phyloP scores from a whole-genome alignment of 768 basidiomycete species.

The Suillus luteus region DNA sequence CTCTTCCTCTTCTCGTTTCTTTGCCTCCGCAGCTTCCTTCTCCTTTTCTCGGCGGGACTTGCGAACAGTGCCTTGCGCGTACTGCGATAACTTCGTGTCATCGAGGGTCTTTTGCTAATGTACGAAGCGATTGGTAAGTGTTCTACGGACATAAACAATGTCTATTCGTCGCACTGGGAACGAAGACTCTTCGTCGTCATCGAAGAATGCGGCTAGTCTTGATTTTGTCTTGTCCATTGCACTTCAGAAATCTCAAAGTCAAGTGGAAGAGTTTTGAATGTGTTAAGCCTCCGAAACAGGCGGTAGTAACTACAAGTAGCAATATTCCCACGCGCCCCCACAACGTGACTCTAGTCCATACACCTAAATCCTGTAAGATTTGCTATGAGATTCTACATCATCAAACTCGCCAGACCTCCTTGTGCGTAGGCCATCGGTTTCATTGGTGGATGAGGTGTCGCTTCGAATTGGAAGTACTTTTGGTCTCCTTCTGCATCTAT shows the following conservation, averaged over 20 bases:
- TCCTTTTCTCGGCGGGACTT: conserved; percentile 94
- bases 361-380: neutral
- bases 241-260: conserved; percentile 9
- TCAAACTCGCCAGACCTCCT: conserved; percentile 64
- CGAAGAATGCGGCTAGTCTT: conserved; percentile 78
- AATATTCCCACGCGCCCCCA: conserved; percentile 28
- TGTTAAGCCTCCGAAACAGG: conserved; percentile 9
- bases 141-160: conserved; percentile 53
- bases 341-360: neutral
- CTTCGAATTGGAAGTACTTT: conserved; percentile 81
- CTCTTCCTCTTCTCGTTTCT: conserved; percentile 82
- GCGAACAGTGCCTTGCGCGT: conserved; percentile 79
- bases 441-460: conserved; percentile 84
- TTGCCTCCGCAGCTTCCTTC: conserved; percentile 88
- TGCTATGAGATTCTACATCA: conserved; percentile 50
- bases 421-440: conserved; percentile 91
- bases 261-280: conserved; percentile 6
- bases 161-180: conserved; percentile 91
- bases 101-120: conserved; percentile 83
- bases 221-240: conserved; percentile 40
- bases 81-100: conserved; percentile 83
- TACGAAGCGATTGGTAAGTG: conserved; percentile 63
- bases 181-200: conserved; percentile 83
- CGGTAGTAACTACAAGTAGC: neutral
- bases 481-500: conserved; percentile 77